Conservation (phyloP, 176 grass and related monocot species). For the Otatea glauca region DNA sequence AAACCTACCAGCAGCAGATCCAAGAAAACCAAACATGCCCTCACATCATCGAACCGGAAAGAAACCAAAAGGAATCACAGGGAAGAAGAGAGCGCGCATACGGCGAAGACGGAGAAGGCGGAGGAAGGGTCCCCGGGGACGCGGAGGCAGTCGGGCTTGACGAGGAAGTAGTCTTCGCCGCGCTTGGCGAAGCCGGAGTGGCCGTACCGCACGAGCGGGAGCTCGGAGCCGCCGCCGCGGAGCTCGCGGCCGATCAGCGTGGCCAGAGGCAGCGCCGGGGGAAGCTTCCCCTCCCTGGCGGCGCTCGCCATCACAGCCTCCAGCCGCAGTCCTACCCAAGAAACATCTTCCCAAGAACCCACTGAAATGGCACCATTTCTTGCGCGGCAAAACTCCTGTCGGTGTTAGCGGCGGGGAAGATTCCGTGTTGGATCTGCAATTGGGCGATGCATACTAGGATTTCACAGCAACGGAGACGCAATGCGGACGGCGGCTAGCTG, state of each 20-base stretch:
- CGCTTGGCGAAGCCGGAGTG: conserved; percentile 88
- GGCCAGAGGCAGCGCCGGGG: conserved; percentile 62
- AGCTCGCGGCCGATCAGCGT: conserved; percentile 81
- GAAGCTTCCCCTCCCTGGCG: conserved; percentile 39
- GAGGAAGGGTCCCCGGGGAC: conserved; percentile 68
- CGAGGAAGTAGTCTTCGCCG: conserved; percentile 93
- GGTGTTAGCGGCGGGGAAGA: not conserved
- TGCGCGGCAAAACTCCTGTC: conserved; percentile 26
- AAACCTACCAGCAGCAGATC: conserved; percentile 64
- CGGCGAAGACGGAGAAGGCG: conserved; percentile 90
- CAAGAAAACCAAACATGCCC: conserved; percentile 19
- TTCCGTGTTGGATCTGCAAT: conserved; percentile 37
- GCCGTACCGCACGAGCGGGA: conserved; percentile 71
- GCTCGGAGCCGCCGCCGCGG: conserved; percentile 73
- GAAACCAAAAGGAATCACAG: not conserved
- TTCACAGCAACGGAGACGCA: conserved; percentile 15
- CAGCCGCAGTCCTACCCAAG: conserved; percentile 32
- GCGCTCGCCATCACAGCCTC: conserved; percentile 47
- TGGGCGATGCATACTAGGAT: not conserved
- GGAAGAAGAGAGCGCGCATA: conserved; percentile 41
- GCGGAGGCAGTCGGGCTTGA: conserved; percentile 85
- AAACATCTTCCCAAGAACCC: conserved; percentile 32
- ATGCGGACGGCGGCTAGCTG: conserved; percentile 38
- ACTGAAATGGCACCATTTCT: conserved; percentile 35
- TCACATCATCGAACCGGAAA: conserved; percentile 33